These are phyloP conservation scores for Astrephomene gubernaculifera DNA, from an alignment of 139 green algal genomes.

Conservation along the genomic window DNA sequence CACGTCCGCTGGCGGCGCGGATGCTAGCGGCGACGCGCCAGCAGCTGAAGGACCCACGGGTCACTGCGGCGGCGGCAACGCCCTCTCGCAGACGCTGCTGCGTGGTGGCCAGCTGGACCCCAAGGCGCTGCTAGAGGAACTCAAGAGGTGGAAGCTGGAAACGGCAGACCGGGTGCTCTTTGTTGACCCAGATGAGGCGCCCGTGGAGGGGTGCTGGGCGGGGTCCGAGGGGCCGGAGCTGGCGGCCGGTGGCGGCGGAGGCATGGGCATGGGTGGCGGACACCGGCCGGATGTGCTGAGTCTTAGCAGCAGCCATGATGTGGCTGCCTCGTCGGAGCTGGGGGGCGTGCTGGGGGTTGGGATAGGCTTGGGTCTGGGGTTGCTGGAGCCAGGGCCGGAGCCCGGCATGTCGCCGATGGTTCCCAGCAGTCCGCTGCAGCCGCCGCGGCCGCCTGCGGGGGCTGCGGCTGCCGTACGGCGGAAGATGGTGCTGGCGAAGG, in stretches of 20 bases:
- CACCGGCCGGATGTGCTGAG: background rate
- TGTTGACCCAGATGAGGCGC: constrained; percentile 29
- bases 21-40: background rate
- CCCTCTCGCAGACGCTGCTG: constrained; percentile 5
- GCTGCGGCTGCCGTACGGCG: background rate
- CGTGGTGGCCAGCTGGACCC: constrained; percentile 37
- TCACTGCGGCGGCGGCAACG: constrained; percentile 1
- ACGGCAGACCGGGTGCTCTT: constrained; percentile 52
- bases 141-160: constrained; percentile 59
- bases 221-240: background rate
- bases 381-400: background rate
- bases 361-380: background rate
- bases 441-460: background rate
- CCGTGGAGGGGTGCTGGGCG: background rate
- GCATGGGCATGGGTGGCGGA: too few species aligned
- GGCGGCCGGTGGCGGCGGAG: too few species aligned
- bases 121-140: constrained; percentile 47
- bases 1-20: background rate
- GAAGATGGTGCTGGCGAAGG: constrained; percentile 45
- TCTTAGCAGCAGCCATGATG: constrained; percentile 1
- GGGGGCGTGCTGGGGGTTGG: background rate
- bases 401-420: background rate
- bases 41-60: background rate
- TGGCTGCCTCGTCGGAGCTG: background rate
- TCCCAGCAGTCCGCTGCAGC: constrained; percentile 15